Base-by-base conservation (phyloP, 1,139 yeast species). In the Geotrichum histeridarum region DNA sequence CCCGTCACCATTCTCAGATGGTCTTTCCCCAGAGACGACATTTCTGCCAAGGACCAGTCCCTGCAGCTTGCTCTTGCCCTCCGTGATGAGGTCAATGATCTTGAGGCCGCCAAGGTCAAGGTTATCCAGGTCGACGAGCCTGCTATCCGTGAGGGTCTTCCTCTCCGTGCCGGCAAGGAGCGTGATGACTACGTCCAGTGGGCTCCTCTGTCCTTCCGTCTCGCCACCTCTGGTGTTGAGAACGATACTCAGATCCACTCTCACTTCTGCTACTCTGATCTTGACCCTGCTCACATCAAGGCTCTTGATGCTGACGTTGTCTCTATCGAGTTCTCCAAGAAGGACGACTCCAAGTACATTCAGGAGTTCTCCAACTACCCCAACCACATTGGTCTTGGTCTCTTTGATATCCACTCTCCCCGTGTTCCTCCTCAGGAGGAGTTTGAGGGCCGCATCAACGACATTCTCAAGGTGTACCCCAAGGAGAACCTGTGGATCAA, bases 21-120 rank as follows among this genome's bases (percentile, higher is more conserved):
- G 99, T 93, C 99, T 69, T 93, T 93, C 98, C 99, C 99, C 80
- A 89, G 99, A 85, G 94, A 91, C 73, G 99, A 93, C 71, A 86
- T 93, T 67, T 81, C 96, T 64, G 94, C 88, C 79, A 83, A 88
- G 81, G 81, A 84, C 65, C 99, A 93, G 82, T 91, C 98, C 68
- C 82, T 88, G 75, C 99, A 93, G 83, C 86, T 93, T 74, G 95
- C 96, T 73, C 81, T 93, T 71, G 98, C 98, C 68, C 83, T 93
- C 73, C 89, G 99, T 81, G 99, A 93, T 70, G 99, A 93, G 82
- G 99, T 93, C 68, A 81, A 84, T 70, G 99, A 93, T 75, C 88
- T 93, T 76, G 99, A 93, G 82, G 86, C 87, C 69, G 99, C 98
- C 63, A 98, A 98, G 77, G 90, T 93, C 70, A 86, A 86, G 70